Conservation (phyloP, 176 grass and related monocot species). For the Metroxylon sagu region DNA sequence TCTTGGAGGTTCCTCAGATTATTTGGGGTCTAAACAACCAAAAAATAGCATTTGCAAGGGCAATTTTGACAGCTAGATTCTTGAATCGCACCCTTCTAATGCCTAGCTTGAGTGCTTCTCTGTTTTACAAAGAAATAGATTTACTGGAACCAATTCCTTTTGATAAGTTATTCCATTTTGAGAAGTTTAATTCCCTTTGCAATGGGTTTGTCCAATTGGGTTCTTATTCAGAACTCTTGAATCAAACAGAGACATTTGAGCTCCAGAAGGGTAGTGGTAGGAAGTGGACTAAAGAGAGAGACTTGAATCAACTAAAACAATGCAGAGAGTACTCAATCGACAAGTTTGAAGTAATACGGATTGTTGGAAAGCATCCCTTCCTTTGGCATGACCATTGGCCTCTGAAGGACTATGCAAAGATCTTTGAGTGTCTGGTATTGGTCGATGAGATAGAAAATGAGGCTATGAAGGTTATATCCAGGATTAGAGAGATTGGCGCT, state of each 20-base stretch:
- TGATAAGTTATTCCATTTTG: conserved; percentile 78
- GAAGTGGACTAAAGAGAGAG: conserved; percentile 87
- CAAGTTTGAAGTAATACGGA: conserved; percentile 55
- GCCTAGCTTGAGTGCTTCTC: conserved; percentile 85
- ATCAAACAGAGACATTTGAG: conserved; percentile 42
- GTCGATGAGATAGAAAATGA: conserved; percentile 75
- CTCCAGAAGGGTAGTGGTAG: conserved; percentile 82
- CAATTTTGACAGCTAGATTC: conserved; percentile 75
- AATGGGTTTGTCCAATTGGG: conserved; percentile 70
- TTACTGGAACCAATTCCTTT: conserved; percentile 74
- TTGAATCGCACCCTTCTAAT: conserved; percentile 89
- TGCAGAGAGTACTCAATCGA: conserved; percentile 30
- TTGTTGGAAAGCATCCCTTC: conserved; percentile 80
- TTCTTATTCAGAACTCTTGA: conserved; percentile 66
- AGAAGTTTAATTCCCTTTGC: conserved; percentile 73
- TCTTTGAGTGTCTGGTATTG: conserved; percentile 79
- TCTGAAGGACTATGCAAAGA: conserved; percentile 63
- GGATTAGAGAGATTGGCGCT: conserved; percentile 54
- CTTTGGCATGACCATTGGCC: conserved; percentile 97
- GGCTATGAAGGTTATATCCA: conserved; percentile 74
- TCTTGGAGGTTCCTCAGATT: conserved; percentile 87
- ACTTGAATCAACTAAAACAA: conserved; percentile 72
- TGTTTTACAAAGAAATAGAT: conserved; percentile 97
- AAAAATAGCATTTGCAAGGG: conserved; percentile 88
- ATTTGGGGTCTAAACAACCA: conserved; percentile 99